Conservation (phyloP, 495 filamentous ascomycete species). For the Penicillium pulvis region DNA sequence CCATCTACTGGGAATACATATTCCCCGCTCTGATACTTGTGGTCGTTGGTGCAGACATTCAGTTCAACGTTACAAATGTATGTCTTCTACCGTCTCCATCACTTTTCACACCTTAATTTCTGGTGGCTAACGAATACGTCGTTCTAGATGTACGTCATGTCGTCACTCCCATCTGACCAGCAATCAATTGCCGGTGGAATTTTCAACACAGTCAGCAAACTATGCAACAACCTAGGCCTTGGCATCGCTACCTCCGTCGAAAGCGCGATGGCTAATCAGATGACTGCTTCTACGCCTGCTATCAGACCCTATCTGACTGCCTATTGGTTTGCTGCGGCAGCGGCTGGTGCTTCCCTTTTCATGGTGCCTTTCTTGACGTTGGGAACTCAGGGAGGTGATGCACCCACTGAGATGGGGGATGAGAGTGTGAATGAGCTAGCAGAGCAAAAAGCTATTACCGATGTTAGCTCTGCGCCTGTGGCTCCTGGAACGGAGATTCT, state of each 20-base stretch:
- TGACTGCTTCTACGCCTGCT: constrained; percentile 20
- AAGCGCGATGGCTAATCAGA: constrained; percentile 21
- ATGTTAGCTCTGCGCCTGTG: not conserved
- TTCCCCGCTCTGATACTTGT: constrained; percentile 55
- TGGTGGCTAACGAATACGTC: constrained; percentile 4
- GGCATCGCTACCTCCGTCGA: constrained; percentile 35
- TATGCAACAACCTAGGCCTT: constrained; percentile 35
- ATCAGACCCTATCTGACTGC: constrained; percentile 32
- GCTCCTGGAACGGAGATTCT: not conserved
- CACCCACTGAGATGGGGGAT: not conserved
- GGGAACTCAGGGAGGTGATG: constrained; percentile 30
- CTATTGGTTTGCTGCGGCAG: constrained; percentile 36
- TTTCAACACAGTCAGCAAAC: constrained; percentile 40
- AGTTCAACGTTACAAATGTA: constrained; percentile 63
- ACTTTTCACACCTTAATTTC: not conserved
- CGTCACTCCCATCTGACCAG: constrained; percentile 32
- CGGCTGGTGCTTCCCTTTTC: constrained; percentile 28
- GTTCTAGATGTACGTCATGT: constrained; percentile 42
- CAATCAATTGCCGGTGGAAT: constrained; percentile 43
- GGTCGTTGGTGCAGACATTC: constrained; percentile 57
- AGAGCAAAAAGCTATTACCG: not conserved
- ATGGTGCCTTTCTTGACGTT: constrained; percentile 37
- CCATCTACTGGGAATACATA: constrained; percentile 58
- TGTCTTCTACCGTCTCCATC: not conserved
- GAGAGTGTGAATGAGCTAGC: not conserved